Base-by-base conservation (phyloP, 129 eudicot species). In the Silybum marianum region DNA sequence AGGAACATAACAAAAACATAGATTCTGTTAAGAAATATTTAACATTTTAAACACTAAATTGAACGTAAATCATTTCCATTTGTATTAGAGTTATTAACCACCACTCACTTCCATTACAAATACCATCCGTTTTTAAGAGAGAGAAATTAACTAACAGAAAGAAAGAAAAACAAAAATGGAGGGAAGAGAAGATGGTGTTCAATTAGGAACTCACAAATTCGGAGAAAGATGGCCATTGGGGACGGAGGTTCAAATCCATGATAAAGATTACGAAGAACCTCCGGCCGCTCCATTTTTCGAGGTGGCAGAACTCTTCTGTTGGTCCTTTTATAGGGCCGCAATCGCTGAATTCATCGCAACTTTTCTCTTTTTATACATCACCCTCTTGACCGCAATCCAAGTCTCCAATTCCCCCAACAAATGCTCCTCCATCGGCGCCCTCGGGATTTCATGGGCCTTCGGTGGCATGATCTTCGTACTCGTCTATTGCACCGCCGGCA, bases 271-370 rank as follows among this genome's bases (percentile, higher is more conserved):
- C 86, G 73, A 84, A 78, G 97, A 92, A 48, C 93, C 91, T 2
- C 90, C 93, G 0, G 81, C 97, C 3, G 88, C 91, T 25, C 93
- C 93, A 4, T 75, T 92, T n/a, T 92, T 92, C 62, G 97, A 92
- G 86, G 83, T 86, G 2, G 88, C 83, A 3, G 97, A 92, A 80
- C 89, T 92, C 62, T 46, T 58, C 38, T 92, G 93, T n/a, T 90
- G 97, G 97, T 92, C 95, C 10, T 92, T 90, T 36, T 90, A 90
- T 88, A 68, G 93, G n/a, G 97, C 97, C 0, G 97, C 90, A 9
- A 92, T 92, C 4, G 97, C 94, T 1, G 97, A 92, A 83, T 90
- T 92, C 75, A 48, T 85, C 9, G 97, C 97, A 42, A 90, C 94
- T 69, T 92, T 92, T 72, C 85, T 92, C 19, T 92, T 92, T 70